phyloP scores from a whole-genome alignment of 371 early-diverging fungal species.

The Apophysomyces variabilis region DNA sequence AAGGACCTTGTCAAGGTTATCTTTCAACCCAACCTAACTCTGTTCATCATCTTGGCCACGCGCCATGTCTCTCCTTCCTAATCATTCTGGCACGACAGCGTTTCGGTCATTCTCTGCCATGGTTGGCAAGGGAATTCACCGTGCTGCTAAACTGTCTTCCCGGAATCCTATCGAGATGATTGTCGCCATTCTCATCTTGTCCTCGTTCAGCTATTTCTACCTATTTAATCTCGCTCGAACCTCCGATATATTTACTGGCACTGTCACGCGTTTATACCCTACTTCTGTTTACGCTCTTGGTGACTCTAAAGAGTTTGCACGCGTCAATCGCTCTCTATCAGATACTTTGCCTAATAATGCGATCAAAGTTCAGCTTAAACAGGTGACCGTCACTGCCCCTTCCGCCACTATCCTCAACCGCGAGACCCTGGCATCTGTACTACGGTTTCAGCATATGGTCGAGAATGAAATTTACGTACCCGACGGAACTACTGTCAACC shows the following conservation, averaged over 20 bases:
- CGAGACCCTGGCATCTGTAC: constrained; percentile 50
- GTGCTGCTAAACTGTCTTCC: constrained; percentile 34
- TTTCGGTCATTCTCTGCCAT: constrained; percentile 30
- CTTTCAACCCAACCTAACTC: constrained; percentile 2
- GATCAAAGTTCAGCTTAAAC: constrained; percentile 43
- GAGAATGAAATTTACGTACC: constrained; percentile 57
- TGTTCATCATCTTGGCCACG: constrained; percentile 6
- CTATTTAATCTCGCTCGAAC: constrained; percentile 76
- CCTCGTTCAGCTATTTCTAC: constrained; percentile 78
- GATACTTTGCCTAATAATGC: neutral
- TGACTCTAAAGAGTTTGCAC: constrained; percentile 31
- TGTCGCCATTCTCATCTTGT: constrained; percentile 70
- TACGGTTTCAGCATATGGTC: constrained; percentile 57
- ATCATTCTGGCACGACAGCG: constrained; percentile 12
- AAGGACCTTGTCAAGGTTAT: neutral
- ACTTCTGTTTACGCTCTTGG: constrained; percentile 53
- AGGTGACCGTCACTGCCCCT: constrained; percentile 42
- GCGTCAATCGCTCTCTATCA: constrained; percentile 7
- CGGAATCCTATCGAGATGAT: constrained; percentile 86
- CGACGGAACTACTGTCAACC: constrained; percentile 31
- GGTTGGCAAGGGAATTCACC: constrained; percentile 32
- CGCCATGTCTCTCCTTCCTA: neutral
- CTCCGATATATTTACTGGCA: constrained; percentile 71
- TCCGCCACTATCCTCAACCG: constrained; percentile 34
- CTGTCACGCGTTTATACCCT: constrained; percentile 56